A percentile compares a stretch with the other conserved stretches of the same genome.
These are phyloP conservation scores for Chaetomiaceae sp. DNA, from an alignment of 2,329 filamentous ascomycete genomes.

Conservation along the genomic window DNA sequence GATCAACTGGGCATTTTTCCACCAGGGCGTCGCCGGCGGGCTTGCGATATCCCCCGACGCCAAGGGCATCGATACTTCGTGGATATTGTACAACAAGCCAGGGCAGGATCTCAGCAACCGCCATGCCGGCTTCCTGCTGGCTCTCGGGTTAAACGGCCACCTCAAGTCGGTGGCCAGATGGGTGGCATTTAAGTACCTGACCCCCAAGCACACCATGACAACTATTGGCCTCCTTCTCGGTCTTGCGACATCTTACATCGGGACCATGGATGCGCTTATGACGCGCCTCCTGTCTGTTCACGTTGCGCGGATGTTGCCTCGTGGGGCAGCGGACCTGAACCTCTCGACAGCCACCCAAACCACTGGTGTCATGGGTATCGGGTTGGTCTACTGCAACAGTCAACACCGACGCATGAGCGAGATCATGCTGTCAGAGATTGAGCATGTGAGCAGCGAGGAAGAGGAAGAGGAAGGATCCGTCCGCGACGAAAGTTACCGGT, in stretches of 20 bases:
- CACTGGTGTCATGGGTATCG: constrained; percentile 94
- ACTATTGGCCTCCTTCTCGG: constrained; percentile 93
- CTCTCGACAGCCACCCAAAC: constrained; percentile 90
- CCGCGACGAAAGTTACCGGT: constrained; percentile 90
- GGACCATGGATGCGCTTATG: constrained; percentile 95
- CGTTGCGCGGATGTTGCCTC: constrained; percentile 88
- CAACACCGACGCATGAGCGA: constrained; percentile 98
- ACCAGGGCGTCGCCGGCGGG: constrained; percentile 90
- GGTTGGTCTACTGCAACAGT: constrained; percentile 86
- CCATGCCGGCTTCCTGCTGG: constrained; percentile 91
- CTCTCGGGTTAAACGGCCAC: constrained; percentile 88
- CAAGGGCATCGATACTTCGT: constrained; percentile 93
- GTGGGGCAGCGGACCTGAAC: constrained; percentile 89
- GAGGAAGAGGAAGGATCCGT: constrained; percentile 83
- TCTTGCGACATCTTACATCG: constrained; percentile 86
- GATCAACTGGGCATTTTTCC: constrained; percentile 97
- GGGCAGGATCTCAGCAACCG: constrained; percentile 80
- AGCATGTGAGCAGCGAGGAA: constrained; percentile 72
- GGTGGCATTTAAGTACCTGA: constrained; percentile 99
- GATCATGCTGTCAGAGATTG: constrained; percentile 96
- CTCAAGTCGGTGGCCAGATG: constrained; percentile 93
- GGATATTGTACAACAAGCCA: constrained; percentile 98
- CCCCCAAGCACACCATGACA: constrained; percentile 98
- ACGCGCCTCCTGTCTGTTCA: constrained; percentile 92
- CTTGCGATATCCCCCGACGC: constrained; percentile 84